phyloP scores from a whole-genome alignment of 2,329 filamentous ascomycete genomes.

The Talaromyces pinophilus region DNA sequence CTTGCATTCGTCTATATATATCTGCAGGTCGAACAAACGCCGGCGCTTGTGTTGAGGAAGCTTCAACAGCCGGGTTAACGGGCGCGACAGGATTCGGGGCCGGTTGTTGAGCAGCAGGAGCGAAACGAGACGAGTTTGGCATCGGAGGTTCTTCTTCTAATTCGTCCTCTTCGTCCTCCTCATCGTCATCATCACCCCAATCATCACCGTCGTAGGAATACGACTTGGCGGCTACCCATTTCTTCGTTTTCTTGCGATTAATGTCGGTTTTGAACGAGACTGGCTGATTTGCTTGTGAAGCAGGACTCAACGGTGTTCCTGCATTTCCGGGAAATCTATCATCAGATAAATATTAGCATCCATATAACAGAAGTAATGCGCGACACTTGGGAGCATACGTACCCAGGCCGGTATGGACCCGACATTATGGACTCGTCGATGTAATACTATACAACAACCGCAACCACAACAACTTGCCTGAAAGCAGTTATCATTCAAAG shows the following conservation, averaged over 20 bases:
- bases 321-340: slow-evolving; percentile 22
- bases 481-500: neutral
- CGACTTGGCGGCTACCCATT: slow-evolving; percentile 89
- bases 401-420: slow-evolving; percentile 21
- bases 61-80: slow-evolving; percentile 3
- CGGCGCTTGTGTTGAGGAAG: slow-evolving; percentile 51
- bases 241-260: slow-evolving; percentile 84
- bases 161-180: slow-evolving; percentile 50
- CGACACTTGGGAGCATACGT: slow-evolving; percentile 10
- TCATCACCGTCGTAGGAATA: slow-evolving; percentile 90
- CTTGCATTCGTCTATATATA: slow-evolving; percentile 71
- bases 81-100: neutral
- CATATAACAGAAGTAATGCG: neutral
- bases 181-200: slow-evolving; percentile 73
- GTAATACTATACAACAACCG: neutral
- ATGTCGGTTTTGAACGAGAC: slow-evolving; percentile 79
- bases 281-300: slow-evolving; percentile 41
- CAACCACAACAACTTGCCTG: neutral
- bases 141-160: slow-evolving; percentile 24
- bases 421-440: slow-evolving; percentile 19
- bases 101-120: neutral
- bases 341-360: neutral
- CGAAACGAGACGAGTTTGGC: slow-evolving; percentile 34
- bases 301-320: slow-evolving; percentile 33
- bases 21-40: slow-evolving; percentile 74